Base-by-base conservation (phyloP, 305 asterid genomes). In the Rubia balearica region DNA sequence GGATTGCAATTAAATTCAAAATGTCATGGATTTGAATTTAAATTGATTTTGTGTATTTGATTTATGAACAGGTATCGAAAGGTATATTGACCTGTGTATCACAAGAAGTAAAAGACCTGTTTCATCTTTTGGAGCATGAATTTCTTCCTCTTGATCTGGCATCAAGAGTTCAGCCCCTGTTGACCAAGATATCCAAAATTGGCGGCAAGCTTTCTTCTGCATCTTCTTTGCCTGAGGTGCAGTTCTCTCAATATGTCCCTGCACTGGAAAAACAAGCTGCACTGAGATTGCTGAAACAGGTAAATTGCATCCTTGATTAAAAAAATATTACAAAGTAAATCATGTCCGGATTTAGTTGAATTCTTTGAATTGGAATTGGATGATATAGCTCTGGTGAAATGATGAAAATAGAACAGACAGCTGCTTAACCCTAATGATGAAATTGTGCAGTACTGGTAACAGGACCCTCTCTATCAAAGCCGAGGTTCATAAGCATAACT, bases 81-180 rank as follows among this genome's bases (percentile, higher is more conserved):
- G 82, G 85, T 55, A 74, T 81, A 65, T 55, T 81, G 74, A 45
- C 71, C 65, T 78, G 82, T 22, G 85, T 71, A 7, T 73, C 76
- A 36, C 82, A 73, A 66, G 85, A 81, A 73, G 85, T 81, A 12
- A 81, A 81, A 78, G 85, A 81, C 74, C 78, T 81, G 17, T 81
- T 65, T 67, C 72, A 78, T 65, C 76, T 81, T 68, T 66, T 81
- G 72, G 85, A 81, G 70, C 76, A 78, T 49, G 85, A 78, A 60
- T 75, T 81, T 70, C 80, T 81, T 66, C 82, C 85, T 69, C 75
- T 81, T 70, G 85, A 75, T 75, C 75, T 81, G 51, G 75, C 81
- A 27, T 64, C 73, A 43, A 75, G 65, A 74, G 80, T 76, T 3
- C 73, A 78, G 41, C 76, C 82, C 27, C 55, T 77, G 61, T 55